A percentile compares a stretch with the other conserved stretches of the same genome.
phyloP scores from a whole-genome alignment of 257 asterid genomes.

The Ocimum tenuiflorum region DNA sequence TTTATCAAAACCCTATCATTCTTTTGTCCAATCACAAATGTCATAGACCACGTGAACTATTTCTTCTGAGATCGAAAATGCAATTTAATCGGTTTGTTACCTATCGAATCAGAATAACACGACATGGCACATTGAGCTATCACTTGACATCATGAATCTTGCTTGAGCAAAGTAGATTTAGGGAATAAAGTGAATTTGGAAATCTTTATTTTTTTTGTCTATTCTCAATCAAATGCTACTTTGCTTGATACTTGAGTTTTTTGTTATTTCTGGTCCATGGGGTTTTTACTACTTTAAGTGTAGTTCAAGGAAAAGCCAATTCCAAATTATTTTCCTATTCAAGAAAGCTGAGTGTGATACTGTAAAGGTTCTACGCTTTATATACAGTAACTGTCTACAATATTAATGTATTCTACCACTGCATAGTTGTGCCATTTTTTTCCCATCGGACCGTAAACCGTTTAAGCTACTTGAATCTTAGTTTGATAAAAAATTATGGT shows the following conservation, averaged over 20 bases:
- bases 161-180: not conserved
- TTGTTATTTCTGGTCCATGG: not conserved
- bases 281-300: not conserved
- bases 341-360: not conserved
- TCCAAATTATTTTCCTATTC: not conserved
- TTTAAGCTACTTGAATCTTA: too few relatives aligned
- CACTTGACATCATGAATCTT: not conserved
- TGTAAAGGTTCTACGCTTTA: not conserved
- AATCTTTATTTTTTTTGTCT: conserved; percentile 7
- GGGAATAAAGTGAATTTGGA: not conserved
- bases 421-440: not conserved
- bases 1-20: too few relatives aligned
- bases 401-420: not conserved
- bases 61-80: too few relatives aligned
- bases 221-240: not conserved
- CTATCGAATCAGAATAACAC: too few relatives aligned
- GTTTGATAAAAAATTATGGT: too few relatives aligned
- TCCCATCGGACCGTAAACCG: too few relatives aligned
- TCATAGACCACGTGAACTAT: too few relatives aligned
- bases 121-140: too few relatives aligned
- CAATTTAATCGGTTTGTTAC: too few relatives aligned
- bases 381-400: not conserved
- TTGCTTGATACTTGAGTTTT: not conserved
- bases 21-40: too few relatives aligned
- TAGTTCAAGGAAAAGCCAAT: conserved; percentile 3